A percentile compares a stretch with the other conserved stretches of the same genome.
Conservation (phyloP, 1,284 basidiomycete genomes). For the Cryptococcus neoformans region DNA sequence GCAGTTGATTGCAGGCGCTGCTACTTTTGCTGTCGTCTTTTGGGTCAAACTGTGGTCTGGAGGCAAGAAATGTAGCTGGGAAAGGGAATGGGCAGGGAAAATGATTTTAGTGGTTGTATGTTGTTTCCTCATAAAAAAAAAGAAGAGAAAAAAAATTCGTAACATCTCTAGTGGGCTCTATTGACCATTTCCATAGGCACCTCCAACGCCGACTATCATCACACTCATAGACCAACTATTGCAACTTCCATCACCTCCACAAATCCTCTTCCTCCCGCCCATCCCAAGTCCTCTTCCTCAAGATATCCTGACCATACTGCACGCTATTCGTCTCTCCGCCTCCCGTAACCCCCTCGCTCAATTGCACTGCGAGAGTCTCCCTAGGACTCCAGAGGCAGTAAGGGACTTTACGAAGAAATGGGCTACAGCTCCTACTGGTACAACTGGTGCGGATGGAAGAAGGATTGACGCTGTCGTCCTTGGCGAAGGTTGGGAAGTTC, state of each 20-base stretch:
- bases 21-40: constrained; percentile 19
- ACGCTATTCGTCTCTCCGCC: constrained; percentile 40
- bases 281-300: constrained; percentile 40
- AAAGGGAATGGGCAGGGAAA: constrained; percentile 50
- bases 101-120: constrained; percentile 44
- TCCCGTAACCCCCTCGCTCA: constrained; percentile 32
- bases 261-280: constrained; percentile 47
- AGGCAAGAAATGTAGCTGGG: constrained; percentile 45
- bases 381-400: constrained; percentile 33
- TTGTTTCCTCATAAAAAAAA: too few species aligned
- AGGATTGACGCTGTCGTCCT: constrained; percentile 48
- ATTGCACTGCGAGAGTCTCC: constrained; percentile 45
- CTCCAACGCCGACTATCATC: constrained; percentile 42
- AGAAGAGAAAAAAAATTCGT: constrained; percentile 6
- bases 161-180: background rate
- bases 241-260: constrained; percentile 45
- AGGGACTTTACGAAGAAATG: constrained; percentile 44
- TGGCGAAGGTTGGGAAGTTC: constrained; percentile 42
- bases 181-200: constrained; percentile 23
- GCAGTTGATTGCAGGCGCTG: constrained; percentile 17
- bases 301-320: constrained; percentile 41
- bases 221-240: constrained; percentile 42
- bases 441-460: constrained; percentile 40
- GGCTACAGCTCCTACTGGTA: constrained; percentile 32
- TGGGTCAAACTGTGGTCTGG: constrained; percentile 33